Evolutionary conservation across 1,139 yeast genomes (phyloP).

Genomic region (Saccharomyces hybrid): DNA sequence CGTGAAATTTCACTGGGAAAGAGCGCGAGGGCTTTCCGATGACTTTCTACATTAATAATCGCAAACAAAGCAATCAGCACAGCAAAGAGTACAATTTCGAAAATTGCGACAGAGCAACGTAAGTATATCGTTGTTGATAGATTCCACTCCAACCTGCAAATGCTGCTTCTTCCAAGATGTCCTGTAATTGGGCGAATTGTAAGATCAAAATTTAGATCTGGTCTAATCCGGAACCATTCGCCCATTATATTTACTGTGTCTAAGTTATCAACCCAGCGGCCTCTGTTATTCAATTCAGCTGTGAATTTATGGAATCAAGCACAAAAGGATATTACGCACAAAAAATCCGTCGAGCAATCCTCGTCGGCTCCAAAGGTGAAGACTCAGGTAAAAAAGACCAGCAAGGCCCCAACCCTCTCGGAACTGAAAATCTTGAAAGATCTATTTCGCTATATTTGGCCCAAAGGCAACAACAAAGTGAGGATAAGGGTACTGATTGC

Average conservation of each 20-base stretch:
- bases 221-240: not conserved
- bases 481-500: constrained; percentile 74
- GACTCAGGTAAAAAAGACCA: not conserved
- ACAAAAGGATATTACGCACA: not conserved
- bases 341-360: not conserved
- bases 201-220: not conserved
- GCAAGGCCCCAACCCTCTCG: constrained; percentile 35
- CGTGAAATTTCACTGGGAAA: not conserved
- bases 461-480: constrained; percentile 63
- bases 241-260: not conserved
- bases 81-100: not conserved
- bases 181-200: not conserved
- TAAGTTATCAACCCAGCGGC: not conserved
- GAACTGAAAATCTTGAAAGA: constrained; percentile 57
- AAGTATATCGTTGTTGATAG: not conserved
- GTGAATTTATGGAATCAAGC: not conserved
- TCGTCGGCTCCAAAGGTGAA: constrained; percentile 9
- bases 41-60: not conserved
- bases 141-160: not conserved
- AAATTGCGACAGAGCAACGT: not conserved
- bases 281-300: not conserved
- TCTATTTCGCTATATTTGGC: constrained; percentile 81
- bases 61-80: not conserved
- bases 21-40: not conserved
- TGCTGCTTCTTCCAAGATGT: not conserved